These are phyloP conservation scores for Panaeolus papilionaceus DNA, from an alignment of 768 basidiomycete genomes.

Conservation along the genomic window DNA sequence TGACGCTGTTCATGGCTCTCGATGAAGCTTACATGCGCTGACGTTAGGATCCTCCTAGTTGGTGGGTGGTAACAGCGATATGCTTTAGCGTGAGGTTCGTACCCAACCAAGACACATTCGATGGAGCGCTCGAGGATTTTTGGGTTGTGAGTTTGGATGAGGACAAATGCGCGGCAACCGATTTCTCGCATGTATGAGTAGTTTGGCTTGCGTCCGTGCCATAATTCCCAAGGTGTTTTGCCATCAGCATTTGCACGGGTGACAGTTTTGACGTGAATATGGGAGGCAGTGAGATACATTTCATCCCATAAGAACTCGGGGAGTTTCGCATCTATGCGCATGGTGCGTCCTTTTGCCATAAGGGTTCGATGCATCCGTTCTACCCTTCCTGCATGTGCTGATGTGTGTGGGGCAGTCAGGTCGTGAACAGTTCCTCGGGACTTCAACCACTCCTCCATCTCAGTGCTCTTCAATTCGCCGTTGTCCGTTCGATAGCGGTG, in stretches of 20 bases:
- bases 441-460: background rate
- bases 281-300: background rate
- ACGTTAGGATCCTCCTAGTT: slow-evolving; percentile 20
- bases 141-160: slow-evolving; percentile 29
- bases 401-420: background rate
- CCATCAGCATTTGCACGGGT: background rate
- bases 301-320: background rate
- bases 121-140: slow-evolving; percentile 31
- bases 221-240: slow-evolving; percentile 1
- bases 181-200: background rate
- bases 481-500: background rate
- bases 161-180: background rate
- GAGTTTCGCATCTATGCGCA: background rate
- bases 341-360: background rate
- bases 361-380: background rate
- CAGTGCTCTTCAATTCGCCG: too few relatives aligned
- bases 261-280: background rate
- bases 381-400: background rate
- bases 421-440: background rate
- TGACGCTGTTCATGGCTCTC: slow-evolving; percentile 18
- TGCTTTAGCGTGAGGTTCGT: slow-evolving; percentile 24
- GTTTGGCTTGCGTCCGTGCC: background rate
- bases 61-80: slow-evolving; percentile 25
- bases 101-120: slow-evolving; percentile 29
- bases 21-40: slow-evolving; percentile 31